phyloP scores from a whole-genome alignment of 2,329 filamentous ascomycete species.

The Alternaria sp. region DNA sequence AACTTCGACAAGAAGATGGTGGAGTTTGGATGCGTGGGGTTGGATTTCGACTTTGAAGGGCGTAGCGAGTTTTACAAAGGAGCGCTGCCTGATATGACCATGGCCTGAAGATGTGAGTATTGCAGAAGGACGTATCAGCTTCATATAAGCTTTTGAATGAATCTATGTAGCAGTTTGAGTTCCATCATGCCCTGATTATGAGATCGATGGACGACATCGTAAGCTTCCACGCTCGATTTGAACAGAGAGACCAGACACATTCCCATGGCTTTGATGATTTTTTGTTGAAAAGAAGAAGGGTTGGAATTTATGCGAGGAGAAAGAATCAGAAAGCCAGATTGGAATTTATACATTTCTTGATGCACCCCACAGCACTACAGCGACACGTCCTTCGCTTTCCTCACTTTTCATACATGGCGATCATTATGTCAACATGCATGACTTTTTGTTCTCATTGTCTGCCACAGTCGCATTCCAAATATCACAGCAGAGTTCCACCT shows the following conservation, averaged over 20 bases:
- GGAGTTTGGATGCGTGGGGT: constrained; percentile 12
- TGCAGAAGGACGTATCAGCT: neutral
- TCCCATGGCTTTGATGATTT: neutral
- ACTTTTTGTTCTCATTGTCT: neutral
- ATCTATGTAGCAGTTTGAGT: neutral
- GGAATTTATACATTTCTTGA: neutral
- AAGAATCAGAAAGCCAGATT: neutral
- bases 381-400: neutral
- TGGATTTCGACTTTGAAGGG: constrained; percentile 26
- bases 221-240: neutral
- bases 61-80: constrained; percentile 20
- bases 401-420: neutral
- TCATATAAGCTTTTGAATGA: neutral
- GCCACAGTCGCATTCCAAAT: neutral
- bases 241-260: neutral
- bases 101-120: neutral
- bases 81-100: neutral
- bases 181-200: neutral
- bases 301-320: neutral
- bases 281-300: neutral
- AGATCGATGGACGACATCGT: neutral
- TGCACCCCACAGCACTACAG: neutral
- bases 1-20: constrained; percentile 29
- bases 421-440: neutral
- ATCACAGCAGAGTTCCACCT: neutral